Evolutionary conservation across 2,329 filamentous ascomycete genomes (phyloP).

Genomic region (Lachnellula cervina): DNA sequence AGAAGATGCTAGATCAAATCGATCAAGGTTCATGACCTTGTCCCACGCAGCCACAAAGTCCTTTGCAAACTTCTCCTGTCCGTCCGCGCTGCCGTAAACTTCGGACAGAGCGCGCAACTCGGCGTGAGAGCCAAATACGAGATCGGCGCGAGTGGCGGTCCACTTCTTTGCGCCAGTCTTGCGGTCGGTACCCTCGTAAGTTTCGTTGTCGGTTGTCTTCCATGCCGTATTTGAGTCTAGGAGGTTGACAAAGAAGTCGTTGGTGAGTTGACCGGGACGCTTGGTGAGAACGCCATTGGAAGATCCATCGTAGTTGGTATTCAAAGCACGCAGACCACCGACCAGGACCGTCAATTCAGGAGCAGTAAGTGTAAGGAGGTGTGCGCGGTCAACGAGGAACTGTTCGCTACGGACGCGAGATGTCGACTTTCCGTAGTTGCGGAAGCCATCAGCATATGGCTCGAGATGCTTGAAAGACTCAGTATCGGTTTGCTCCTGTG

Average conservation of each 20-base stretch:
- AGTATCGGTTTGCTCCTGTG: constrained; percentile 50
- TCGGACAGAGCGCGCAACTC: constrained; percentile 54
- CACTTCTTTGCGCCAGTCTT: constrained; percentile 52
- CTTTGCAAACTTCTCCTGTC: constrained; percentile 47
- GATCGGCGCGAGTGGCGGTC: constrained; percentile 50
- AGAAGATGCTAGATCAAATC: constrained; percentile 40
- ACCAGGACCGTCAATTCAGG: constrained; percentile 52
- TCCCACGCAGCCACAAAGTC: constrained; percentile 55
- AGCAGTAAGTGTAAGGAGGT: constrained; percentile 50
- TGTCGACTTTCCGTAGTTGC: constrained; percentile 49
- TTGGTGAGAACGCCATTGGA: constrained; percentile 50
- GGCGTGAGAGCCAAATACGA: constrained; percentile 54
- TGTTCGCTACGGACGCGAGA: constrained; percentile 49
- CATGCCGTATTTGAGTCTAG: constrained; percentile 52
- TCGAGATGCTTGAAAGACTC: constrained; percentile 50
- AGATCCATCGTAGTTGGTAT: constrained; percentile 53
- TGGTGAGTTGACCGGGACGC: constrained; percentile 49
- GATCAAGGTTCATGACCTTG: constrained; percentile 56
- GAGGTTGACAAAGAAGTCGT: constrained; percentile 58
- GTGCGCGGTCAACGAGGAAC: constrained; percentile 51
- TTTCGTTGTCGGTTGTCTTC: constrained; percentile 43
- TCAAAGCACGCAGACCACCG: constrained; percentile 51
- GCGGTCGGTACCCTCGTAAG: constrained; percentile 50
- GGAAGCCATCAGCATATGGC: constrained; percentile 54
- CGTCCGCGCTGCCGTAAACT: constrained; percentile 48